These are phyloP conservation scores for Rhizopus stolonifer DNA, from an alignment of 371 early-diverging fungal genomes.

Conservation along the genomic window DNA sequence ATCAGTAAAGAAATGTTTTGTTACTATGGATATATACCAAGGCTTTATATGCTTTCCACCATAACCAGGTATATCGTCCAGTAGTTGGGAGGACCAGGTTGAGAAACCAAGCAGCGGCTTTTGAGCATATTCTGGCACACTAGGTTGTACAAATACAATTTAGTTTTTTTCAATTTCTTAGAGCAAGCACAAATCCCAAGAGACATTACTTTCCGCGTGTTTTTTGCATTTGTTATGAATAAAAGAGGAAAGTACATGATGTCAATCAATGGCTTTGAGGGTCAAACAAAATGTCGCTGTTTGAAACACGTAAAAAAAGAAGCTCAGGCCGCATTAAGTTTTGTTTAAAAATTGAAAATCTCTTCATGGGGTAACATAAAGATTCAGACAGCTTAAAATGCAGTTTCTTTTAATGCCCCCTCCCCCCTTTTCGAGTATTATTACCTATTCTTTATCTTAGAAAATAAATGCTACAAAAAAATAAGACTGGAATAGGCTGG, in stretches of 20 bases:
- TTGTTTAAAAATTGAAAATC: too few species aligned
- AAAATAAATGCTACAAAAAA: too few species aligned
- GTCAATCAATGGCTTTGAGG: background rate
- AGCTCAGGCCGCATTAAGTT: too few species aligned
- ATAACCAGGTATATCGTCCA: conserved; percentile 45
- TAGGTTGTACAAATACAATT: conserved; percentile 2
- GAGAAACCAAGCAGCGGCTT: conserved; percentile 47
- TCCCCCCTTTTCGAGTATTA: too few species aligned
- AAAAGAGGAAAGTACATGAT: conserved; percentile 24
- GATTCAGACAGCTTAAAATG: too few species aligned
- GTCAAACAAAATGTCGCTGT: too few species aligned
- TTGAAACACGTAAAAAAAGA: too few species aligned
- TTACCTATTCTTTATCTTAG: too few species aligned
- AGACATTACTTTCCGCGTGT: background rate
- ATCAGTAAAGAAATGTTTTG: background rate
- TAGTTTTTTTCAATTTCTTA: background rate
- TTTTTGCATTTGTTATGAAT: conserved; percentile 10
- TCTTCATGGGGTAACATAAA: too few species aligned
- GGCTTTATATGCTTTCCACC: conserved; percentile 32
- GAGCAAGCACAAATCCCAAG: too few species aligned
- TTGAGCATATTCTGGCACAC: conserved; percentile 28
- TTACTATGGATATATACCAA: conserved; percentile 2
- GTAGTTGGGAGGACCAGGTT: conserved; percentile 50
- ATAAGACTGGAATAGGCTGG: too few species aligned
- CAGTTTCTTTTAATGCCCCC: too few species aligned